Evolutionary conservation across 495 filamentous ascomycete species (phyloP).

Genomic region (Entonaema liquescens): DNA sequence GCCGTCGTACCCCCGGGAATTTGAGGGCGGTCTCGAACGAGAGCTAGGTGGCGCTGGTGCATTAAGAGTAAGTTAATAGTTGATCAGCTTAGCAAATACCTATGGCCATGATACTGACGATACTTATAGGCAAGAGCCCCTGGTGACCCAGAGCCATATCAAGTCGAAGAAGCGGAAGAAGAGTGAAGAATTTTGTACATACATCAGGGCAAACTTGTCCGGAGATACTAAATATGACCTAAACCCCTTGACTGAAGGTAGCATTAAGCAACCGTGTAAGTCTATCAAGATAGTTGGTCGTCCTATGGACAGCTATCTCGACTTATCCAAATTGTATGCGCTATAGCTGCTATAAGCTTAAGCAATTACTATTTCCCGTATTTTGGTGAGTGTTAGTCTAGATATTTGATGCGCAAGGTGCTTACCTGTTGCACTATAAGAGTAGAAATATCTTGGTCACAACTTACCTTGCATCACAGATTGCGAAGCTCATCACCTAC

Average conservation of each 20-base stretch:
- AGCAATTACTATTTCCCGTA: background rate
- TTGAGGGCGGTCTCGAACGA: constrained; percentile 80
- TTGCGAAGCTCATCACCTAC: background rate
- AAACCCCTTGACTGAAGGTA: background rate
- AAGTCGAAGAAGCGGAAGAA: constrained; percentile 34
- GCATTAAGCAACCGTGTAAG: background rate
- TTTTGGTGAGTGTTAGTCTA: background rate
- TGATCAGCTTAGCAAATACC: constrained; percentile 3
- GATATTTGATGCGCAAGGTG: background rate
- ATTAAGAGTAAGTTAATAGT: constrained; percentile 54
- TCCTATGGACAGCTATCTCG: background rate
- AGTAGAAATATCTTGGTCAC: background rate
- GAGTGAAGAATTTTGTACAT: constrained; percentile 28
- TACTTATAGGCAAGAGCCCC: constrained; percentile 51
- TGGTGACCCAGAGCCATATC: constrained; percentile 56
- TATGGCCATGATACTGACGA: constrained; percentile 8
- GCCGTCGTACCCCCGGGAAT: constrained; percentile 78
- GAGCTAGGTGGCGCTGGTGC: constrained; percentile 80
- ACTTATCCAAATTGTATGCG: background rate
- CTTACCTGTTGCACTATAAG: background rate
- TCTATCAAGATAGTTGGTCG: background rate
- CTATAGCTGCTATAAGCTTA: background rate
- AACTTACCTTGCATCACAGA: background rate
- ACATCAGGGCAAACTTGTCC: background rate
- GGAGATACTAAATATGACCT: constrained; percentile 4